Conservation (phyloP, 192 early-diverging fungal species). For the Dissophora ornata region DNA sequence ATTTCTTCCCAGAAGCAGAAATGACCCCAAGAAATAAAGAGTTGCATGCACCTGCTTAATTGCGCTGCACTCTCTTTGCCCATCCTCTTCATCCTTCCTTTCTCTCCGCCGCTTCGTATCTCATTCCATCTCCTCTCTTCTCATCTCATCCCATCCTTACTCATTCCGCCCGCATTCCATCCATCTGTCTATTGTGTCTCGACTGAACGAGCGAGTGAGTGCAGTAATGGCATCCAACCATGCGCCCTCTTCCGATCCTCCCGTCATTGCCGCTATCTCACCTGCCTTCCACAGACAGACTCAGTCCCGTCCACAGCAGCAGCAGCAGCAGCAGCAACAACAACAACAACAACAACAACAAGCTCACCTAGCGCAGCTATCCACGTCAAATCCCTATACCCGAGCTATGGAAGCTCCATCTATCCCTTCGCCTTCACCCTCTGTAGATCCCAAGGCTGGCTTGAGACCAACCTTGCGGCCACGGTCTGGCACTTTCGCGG, state of each 20-base stretch:
- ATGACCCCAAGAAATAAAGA: too few relatives aligned
- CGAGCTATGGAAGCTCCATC: constrained; percentile 15
- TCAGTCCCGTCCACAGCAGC: constrained; percentile 10
- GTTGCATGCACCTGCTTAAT: too few relatives aligned
- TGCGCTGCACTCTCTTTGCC: too few relatives aligned
- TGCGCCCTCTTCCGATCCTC: not conserved
- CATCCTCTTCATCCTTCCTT: too few relatives aligned
- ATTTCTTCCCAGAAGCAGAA: too few relatives aligned
- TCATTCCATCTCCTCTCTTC: too few relatives aligned
- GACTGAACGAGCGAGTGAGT: not conserved
- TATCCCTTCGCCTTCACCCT: constrained; percentile 3
- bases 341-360: constrained; percentile 7
- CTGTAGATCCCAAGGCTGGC: constrained; percentile 5
- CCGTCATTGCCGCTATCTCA: constrained; percentile 15
- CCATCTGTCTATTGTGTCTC: not conserved
- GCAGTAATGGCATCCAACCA: not conserved
- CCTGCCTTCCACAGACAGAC: constrained; percentile 13
- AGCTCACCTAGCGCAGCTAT: constrained; percentile 5
- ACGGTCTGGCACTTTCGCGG: not conserved
- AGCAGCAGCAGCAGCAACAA: not conserved
- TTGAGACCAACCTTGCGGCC: not conserved
- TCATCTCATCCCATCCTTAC: too few relatives aligned
- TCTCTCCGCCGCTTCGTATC: too few relatives aligned
- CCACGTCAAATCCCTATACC: constrained; percentile 24
- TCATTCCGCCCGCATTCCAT: too few relatives aligned